Evolutionary conservation across 352 stramenopile genomes (phyloP).

Genomic region (Phytophthora macrochlamydospora): DNA sequence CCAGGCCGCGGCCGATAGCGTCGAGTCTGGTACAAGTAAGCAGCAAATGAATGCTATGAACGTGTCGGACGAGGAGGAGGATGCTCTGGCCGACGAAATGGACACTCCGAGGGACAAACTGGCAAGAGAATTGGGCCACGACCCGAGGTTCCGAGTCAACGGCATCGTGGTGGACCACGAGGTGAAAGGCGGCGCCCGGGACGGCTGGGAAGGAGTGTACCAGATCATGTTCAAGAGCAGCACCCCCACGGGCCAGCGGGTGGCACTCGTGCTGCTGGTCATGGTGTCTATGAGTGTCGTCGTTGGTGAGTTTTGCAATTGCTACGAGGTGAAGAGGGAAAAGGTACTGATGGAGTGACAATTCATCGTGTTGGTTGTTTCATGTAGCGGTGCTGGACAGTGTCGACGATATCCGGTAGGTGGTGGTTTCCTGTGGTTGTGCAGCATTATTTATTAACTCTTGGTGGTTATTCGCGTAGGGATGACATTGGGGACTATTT

Average conservation of each 20-base stretch:
- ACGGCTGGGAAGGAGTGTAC: slow-evolving; percentile 62
- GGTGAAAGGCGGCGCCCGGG: slow-evolving; percentile 59
- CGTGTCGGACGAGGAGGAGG: slow-evolving; percentile 28
- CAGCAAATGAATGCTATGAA: slow-evolving; percentile 21
- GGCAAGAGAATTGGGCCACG: slow-evolving; percentile 30
- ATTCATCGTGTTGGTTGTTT: slow-evolving; percentile 16
- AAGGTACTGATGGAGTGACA: slow-evolving; percentile 1
- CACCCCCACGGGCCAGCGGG: slow-evolving; percentile 61
- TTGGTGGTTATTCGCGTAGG: slow-evolving; percentile 29
- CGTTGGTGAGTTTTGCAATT: slow-evolving; percentile 42
- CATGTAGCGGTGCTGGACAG: slow-evolving; percentile 71
- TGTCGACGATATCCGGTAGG: slow-evolving; percentile 62
- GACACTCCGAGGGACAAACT: slow-evolving; percentile 17
- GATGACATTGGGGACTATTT: slow-evolving; percentile 76
- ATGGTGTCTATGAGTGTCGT: slow-evolving; percentile 79
- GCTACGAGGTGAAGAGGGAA: neutral
- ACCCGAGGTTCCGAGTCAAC: slow-evolving; percentile 73
- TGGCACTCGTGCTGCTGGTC: slow-evolving; percentile 62
- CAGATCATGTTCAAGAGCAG: slow-evolving; percentile 74
- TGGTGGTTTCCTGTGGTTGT: slow-evolving; percentile 38
- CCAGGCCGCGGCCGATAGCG: slow-evolving; percentile 31
- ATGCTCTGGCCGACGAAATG: slow-evolving; percentile 19
- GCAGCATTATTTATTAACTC: slow-evolving; percentile 11
- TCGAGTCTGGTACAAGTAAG: slow-evolving; percentile 35
- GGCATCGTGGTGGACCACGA: slow-evolving; percentile 77